Percentiles rank a stretch among this genome's conserved stretches.
phyloP scores from a whole-genome alignment of 805 yeast genomes.

The Wilhelminamyces savonicus region DNA sequence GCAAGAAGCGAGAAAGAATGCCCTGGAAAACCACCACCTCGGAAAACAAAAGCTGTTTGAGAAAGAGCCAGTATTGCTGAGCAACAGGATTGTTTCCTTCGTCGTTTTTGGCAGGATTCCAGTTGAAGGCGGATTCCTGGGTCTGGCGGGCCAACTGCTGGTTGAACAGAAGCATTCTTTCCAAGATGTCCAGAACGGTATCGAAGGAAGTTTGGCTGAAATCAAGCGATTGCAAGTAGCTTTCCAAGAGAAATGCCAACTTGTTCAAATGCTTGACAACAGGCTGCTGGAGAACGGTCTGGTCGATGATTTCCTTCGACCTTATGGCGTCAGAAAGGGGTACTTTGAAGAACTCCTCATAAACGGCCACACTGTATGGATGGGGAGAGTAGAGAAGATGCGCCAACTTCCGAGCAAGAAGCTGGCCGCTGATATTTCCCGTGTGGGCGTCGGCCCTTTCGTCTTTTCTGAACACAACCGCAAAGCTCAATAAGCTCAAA shows the following conservation, averaged over 20 bases:
- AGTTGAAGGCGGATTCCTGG: conserved; percentile 9
- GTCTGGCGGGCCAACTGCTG: conserved; percentile 10
- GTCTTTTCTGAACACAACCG: conserved; percentile 22
- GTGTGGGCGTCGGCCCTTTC: conserved; percentile 12
- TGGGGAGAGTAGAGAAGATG: conserved; percentile 1
- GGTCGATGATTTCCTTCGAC: conserved; percentile 5
- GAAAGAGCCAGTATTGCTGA: conserved; percentile 29
- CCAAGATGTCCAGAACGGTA: conserved; percentile 12
- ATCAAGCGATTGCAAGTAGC: conserved; percentile 16
- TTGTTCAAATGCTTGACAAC: conserved; percentile 43
- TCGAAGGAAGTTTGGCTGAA: conserved; percentile 9
- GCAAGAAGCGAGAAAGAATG: conserved; percentile 31
- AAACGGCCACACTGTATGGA: conserved; percentile 7
- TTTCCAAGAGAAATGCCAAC: conserved; percentile 40
- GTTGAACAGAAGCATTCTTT: conserved; percentile 24
- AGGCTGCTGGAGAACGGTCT: conserved; percentile 26
- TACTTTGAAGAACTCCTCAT: conserved; percentile 9
- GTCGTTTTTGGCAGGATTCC: conserved; percentile 3
- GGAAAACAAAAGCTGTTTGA: conserved; percentile 41
- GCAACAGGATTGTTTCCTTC: conserved; percentile 1
- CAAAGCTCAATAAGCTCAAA: conserved; percentile 28
- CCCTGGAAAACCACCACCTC: conserved; percentile 48
- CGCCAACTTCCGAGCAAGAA: conserved; percentile 15
- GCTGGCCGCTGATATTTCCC: conserved; percentile 9
- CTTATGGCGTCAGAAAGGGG: conserved; percentile 6